Percentiles rank a stretch among this genome's conserved stretches.
Evolutionary conservation across 1,284 basidiomycete genomes (phyloP).

Genomic region (Apiotrichum montevideense): DNA sequence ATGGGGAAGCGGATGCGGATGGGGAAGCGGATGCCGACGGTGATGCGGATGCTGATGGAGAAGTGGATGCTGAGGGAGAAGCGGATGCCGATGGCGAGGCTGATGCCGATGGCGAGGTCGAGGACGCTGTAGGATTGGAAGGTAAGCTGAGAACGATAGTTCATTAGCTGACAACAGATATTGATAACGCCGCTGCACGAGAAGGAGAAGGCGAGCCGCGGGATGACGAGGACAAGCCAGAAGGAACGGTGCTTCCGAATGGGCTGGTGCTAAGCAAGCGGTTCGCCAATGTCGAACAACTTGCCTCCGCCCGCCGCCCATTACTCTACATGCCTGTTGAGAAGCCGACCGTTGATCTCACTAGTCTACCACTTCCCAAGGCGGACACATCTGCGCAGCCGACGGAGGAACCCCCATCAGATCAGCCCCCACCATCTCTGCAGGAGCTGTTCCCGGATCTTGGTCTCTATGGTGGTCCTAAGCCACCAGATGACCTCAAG

Average conservation of each 20-base stretch:
- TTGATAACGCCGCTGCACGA: slow-evolving; percentile 11
- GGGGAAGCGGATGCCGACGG: slow-evolving; percentile 35
- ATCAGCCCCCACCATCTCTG: slow-evolving; percentile 25
- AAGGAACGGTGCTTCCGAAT: slow-evolving; percentile 27
- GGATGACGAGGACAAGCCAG: slow-evolving; percentile 17
- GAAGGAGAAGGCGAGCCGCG: slow-evolving; percentile 11
- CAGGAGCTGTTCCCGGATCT: slow-evolving; percentile 53
- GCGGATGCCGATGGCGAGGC: slow-evolving; percentile 17
- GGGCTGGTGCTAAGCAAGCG: slow-evolving; percentile 36
- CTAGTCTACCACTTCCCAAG: slow-evolving; percentile 15
- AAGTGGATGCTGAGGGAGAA: slow-evolving; percentile 30
- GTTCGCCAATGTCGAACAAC: slow-evolving; percentile 30
- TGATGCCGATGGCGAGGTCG: slow-evolving; percentile 20
- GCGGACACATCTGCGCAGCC: background rate
- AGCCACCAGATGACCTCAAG: slow-evolving; percentile 40
- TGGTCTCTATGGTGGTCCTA: slow-evolving; percentile 45
- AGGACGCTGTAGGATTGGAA: slow-evolving; percentile 29
- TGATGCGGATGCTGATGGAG: slow-evolving; percentile 20
- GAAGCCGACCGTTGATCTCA: slow-evolving; percentile 32
- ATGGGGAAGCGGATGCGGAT: slow-evolving; percentile 10
- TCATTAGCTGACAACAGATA: slow-evolving; percentile 5
- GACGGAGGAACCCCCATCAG: slow-evolving; percentile 1
- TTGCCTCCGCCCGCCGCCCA: slow-evolving; percentile 27
- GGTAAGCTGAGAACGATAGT: slow-evolving; percentile 11
- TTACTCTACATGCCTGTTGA: slow-evolving; percentile 31